Base-by-base conservation (phyloP, 2,329 filamentous ascomycete genomes). In the Sporothrix pallida region DNA sequence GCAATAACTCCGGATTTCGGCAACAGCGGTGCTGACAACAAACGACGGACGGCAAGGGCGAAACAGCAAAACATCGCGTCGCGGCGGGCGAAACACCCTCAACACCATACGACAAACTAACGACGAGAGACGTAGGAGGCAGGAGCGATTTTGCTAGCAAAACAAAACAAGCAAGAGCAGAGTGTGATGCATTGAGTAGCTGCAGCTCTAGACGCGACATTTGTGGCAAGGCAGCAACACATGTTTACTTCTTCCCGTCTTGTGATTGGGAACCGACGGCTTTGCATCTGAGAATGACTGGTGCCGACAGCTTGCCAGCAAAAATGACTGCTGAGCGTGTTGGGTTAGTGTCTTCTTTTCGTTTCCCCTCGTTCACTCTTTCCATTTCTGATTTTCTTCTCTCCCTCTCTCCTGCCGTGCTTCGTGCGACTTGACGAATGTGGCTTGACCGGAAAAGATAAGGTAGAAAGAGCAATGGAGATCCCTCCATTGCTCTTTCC, bases 171-270 rank as follows among this genome's bases (percentile, higher is more conserved):
- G 46, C 46, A 68, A 52, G 44, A 7, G 13, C 65, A 15, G 37
- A n/a, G 13, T 37, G 31, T 37, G 42, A 42, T 20, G 50, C 50
- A 70, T 56, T 23, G 68, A 26, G 37, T 42, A 37, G 23, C 20
- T 26, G 70, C 44, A 52, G 23, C 46, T 54, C 56, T 46, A 15
- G 52, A 44, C 54, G 52, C 68, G 48, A 70, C 31, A n/a, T 44
- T 20, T 71, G 37, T 62, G 69, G 37, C 56, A 71, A 71, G 69
- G 69, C 69, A 62, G 69, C 69, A 71, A 71, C 58, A 54, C 46
- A 54, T 72, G 70, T 72, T 65, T 65, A 65, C 58, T 72, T 58
- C 46, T 65, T 63, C 46, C 58, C 23, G 46, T 20, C 23, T 12
- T 65, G 70, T 72, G 70, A 65, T 72, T 63, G 70, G 70, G 52